Evolutionary conservation across 345 rosid species (phyloP).

Genomic region (Pelargonium nanum): DNA sequence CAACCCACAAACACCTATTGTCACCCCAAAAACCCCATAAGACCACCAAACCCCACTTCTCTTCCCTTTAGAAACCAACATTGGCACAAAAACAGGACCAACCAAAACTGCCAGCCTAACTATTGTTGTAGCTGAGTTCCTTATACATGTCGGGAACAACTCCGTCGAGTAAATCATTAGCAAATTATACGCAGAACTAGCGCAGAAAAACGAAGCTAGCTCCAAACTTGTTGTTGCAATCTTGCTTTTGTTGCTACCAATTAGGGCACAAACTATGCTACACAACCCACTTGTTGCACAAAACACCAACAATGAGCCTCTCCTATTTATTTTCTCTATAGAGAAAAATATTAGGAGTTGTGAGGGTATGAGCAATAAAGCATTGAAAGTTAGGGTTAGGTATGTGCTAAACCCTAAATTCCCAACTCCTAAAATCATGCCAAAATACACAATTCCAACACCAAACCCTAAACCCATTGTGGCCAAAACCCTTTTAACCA

Average conservation of each 20-base stretch:
- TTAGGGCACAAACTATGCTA: conserved; percentile 22
- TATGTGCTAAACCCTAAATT: conserved; percentile 27
- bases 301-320: conserved; percentile 22
- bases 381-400: conserved; percentile 34
- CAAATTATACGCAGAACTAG: conserved; percentile 27
- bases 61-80: conserved; percentile 46
- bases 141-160: conserved; percentile 52
- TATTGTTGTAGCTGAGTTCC: conserved; percentile 54
- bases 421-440: conserved; percentile 32
- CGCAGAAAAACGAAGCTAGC: conserved; percentile 39
- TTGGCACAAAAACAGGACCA: conserved; percentile 46
- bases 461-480: conserved; percentile 32
- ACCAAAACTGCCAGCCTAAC: conserved; percentile 51
- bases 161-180: conserved; percentile 41
- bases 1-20: conserved; percentile 42
- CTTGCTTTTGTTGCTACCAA: background rate
- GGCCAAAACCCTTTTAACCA: conserved; percentile 3
- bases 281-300: conserved; percentile 23
- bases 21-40: conserved; percentile 51
- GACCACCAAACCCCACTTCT: conserved; percentile 23
- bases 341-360: conserved; percentile 21
- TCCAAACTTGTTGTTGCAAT: conserved; percentile 27
- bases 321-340: conserved; percentile 24
- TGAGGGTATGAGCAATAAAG: conserved; percentile 31
- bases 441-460: conserved; percentile 36